Evolutionary conservation across 2,329 filamentous ascomycete genomes (phyloP), one percentile per base, ranked within the genome.

Genomic region (Sclerotinia glacialis): DNA sequence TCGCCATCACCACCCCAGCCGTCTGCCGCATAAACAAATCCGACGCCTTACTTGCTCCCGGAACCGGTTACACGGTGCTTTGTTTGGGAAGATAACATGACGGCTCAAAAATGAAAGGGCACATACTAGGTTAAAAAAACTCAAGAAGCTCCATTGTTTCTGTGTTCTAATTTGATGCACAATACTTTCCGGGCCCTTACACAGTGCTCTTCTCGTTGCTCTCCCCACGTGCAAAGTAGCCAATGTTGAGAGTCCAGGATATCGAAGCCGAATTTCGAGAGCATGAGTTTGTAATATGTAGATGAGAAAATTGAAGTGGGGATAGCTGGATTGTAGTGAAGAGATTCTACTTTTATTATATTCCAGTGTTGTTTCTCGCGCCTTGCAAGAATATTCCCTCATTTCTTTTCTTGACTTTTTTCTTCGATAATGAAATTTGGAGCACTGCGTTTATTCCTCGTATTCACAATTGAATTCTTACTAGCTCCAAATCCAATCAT

Each of bases 221-320:
- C 72, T 73, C n/a, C 72, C 69, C n/a, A 72, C 67, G 53, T 74
- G 71, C 21, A 74, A 67, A 9, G 72, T 71, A 12, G 74, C 71
- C n/a, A 75, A 55, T 12, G 69, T 73, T 21, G 73, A 75, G n/a
- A 76, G 52, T 42, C 69, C 23, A 74, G 64, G 18, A 74, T 69
- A 58, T 74, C 69, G 50, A 74, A 72, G 46, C 71, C 68, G n/a
- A 68, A 69, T 52, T 69, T 69, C 18, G 72, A 66, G 28, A 70
- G 72, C 60, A 69, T 72, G 42, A 72, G 58, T 61, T 75, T 72
- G 50, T 74, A 76, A 28, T 71, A 72, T 46, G 70, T 72, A 2
- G 69, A 65, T 0, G 73, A 70, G 31, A 70, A 61, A 23, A 60
- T 68, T 0, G 63, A 46, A 23, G 69, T 67, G 1, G 70, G 26